Percentiles rank a stretch among this genome's conserved stretches.
phyloP scores from a whole-genome alignment of 345 rosid species.

The Rhodamnia rubescens region DNA sequence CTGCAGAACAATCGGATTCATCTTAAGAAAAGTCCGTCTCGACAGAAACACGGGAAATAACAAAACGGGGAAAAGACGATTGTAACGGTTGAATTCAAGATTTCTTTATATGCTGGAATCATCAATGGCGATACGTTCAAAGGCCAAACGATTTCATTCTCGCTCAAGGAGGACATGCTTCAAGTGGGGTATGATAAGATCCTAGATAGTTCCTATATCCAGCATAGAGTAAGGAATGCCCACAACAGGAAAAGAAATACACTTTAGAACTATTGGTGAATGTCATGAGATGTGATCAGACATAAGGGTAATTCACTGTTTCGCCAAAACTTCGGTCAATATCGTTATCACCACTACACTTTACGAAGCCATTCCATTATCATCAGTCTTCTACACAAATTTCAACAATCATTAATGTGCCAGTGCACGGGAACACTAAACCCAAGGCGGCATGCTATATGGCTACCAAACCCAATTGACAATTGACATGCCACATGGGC shows the following conservation, averaged over 20 bases:
- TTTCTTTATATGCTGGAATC: background rate
- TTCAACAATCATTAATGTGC: background rate
- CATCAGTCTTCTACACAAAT: background rate
- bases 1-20: background rate
- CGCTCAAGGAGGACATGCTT: background rate
- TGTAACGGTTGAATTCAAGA: background rate
- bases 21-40: background rate
- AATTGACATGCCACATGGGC: background rate
- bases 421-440: background rate
- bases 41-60: background rate
- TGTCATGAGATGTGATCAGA: background rate
- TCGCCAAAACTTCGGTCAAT: background rate
- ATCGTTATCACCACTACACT: background rate
- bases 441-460: background rate
- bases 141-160: background rate
- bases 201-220: background rate
- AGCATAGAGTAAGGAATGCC: background rate
- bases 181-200: background rate
- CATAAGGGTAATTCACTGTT: background rate
- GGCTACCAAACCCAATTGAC: background rate
- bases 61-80: background rate
- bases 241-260: background rate
- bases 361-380: background rate
- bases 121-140: background rate
- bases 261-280: background rate